These are phyloP conservation scores for Avena eriantha DNA, from an alignment of 176 grass and related monocot species.

Conservation along the genomic window DNA sequence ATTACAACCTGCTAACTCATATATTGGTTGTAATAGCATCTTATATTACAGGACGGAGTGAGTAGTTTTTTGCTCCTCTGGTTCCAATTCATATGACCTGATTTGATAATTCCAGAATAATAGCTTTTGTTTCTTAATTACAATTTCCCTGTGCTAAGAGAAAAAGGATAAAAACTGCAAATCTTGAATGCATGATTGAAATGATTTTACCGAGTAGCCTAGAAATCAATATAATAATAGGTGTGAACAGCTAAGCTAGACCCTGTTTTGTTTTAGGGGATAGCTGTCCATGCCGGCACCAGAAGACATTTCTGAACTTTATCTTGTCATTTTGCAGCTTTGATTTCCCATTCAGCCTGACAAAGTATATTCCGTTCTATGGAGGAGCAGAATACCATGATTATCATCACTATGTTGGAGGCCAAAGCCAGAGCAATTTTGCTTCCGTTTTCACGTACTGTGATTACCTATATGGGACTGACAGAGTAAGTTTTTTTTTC, in stretches of 20 bases:
- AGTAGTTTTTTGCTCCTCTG: not conserved
- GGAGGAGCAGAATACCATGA: conserved; percentile 97
- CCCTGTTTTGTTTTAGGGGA: not conserved
- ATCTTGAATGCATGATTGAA: not conserved
- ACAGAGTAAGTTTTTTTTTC: conserved; percentile 61
- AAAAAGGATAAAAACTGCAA: not conserved
- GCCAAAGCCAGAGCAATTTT: conserved; percentile 93
- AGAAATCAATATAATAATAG: not conserved
- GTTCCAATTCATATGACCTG: not conserved
- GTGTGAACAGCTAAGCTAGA: not conserved
- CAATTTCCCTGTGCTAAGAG: not conserved
- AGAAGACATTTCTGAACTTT: not conserved
- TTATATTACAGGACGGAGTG: too few relatives aligned
- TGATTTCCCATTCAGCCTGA: conserved; percentile 86
- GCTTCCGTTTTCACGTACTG: conserved; percentile 96
- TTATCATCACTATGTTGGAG: conserved; percentile 95
- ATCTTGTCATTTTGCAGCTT: conserved; percentile 58
- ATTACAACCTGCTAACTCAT: too few relatives aligned
- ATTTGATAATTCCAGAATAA: not conserved
- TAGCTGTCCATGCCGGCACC: not conserved
- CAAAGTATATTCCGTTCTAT: conserved; percentile 94
- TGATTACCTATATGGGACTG: conserved; percentile 92
- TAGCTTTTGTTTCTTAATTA: conserved; percentile 21
- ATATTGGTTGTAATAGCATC: too few relatives aligned
- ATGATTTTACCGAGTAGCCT: not conserved